phyloP scores from a whole-genome alignment of 78 protist genomes.

The slime mould (Dictyostelium discoideum) region dicty_2.7 NC_007089.4:408501-409000 shows the following conservation, averaged over 20 bases:
- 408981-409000: not conserved
- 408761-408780: too few relatives aligned
- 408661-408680: not conserved
- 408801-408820: too few relatives aligned
- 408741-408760: not conserved
- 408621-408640: not conserved
- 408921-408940: not conserved
- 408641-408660: not conserved
- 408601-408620: not conserved
- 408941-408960: not conserved
- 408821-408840: too few relatives aligned
- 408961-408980: not conserved
- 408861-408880: too few relatives aligned
- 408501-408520: slow-evolving; percentile 27
- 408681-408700: not conserved
- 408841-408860: too few relatives aligned
- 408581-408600: not conserved
- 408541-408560: slow-evolving; percentile 13
- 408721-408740: not conserved
- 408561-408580: not conserved
- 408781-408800: too few relatives aligned
- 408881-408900: too few relatives aligned
- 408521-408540: slow-evolving; percentile 41
- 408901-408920: not conserved
- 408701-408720: too few relatives aligned